Evolutionary conservation across 2,329 filamentous ascomycete genomes (phyloP).

Genomic region (Arthrinium phaeospermum): DNA sequence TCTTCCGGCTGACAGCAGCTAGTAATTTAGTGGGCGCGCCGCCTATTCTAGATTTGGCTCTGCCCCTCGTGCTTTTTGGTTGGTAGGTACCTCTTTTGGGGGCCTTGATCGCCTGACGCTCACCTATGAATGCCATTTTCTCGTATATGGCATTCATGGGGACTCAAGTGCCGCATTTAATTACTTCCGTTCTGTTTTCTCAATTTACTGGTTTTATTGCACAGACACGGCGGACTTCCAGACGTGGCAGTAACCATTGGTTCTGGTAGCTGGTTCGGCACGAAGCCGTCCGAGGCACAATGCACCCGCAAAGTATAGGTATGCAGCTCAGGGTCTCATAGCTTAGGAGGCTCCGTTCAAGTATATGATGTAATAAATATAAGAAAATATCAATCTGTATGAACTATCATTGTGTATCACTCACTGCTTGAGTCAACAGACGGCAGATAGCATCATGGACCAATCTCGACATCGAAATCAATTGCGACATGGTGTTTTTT

Average conservation of each 20-base stretch:
- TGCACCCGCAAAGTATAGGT: neutral
- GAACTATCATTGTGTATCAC: neutral
- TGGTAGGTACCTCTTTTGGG: neutral
- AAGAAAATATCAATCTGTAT: no score
- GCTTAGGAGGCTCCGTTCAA: no score
- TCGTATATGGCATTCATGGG: neutral
- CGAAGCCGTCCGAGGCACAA: neutral
- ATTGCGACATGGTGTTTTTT: neutral
- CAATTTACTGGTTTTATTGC: neutral
- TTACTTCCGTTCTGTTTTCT: neutral
- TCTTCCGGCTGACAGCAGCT: no score
- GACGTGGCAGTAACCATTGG: neutral
- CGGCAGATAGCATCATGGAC: neutral
- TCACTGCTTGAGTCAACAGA: no score
- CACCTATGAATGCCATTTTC: neutral
- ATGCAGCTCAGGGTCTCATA: neutral
- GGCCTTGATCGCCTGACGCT: neutral
- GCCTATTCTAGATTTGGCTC: neutral
- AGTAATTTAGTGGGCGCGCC: neutral
- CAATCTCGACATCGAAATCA: neutral
- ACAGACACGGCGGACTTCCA: neutral
- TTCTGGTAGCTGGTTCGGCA: neutral
- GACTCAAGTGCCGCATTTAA: neutral
- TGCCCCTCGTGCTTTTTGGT: neutral
- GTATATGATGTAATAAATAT: no score